Conservation (phyloP, 2,329 filamentous ascomycete species). For the Aspergillus fructus region DNA sequence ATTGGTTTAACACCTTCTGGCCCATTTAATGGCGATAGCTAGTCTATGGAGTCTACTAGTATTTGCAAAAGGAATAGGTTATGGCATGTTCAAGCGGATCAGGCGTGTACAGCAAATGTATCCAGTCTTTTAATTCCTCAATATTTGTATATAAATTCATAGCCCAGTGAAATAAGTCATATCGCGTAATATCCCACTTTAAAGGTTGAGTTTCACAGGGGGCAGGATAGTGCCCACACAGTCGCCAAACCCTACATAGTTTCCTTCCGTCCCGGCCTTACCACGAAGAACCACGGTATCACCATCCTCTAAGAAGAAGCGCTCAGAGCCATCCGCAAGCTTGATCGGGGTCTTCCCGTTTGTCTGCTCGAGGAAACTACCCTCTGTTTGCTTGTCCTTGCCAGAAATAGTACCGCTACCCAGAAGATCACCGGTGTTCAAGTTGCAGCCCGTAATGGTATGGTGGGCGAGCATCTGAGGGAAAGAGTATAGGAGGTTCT, state of each 20-base stretch:
- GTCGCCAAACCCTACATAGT: conserved; percentile 74
- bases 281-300: conserved; percentile 69
- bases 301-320: conserved; percentile 72
- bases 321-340: conserved; percentile 63
- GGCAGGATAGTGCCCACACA: conserved; percentile 64
- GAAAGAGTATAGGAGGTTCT: conserved; percentile 76
- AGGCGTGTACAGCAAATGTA: too few species aligned
- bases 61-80: too few species aligned
- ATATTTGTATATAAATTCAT: too few species aligned
- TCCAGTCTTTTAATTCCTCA: too few species aligned
- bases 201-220: conserved; percentile 32
- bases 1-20: too few species aligned
- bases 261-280: conserved; percentile 63
- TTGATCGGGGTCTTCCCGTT: conserved; percentile 65
- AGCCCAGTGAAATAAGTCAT: too few species aligned
- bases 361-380: conserved; percentile 71
- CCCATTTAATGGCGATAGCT: too few species aligned
- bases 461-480: conserved; percentile 82
- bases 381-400: conserved; percentile 55
- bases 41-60: too few species aligned
- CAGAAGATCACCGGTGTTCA: conserved; percentile 72
- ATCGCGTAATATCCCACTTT: not conserved
- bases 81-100: too few species aligned
- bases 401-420: conserved; percentile 80
- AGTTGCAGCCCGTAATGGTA: conserved; percentile 70